Evolutionary conservation across 306 rosid genomes (phyloP), one percentile per base, ranked within the genome.

Genomic region (Quercus gilva): DNA sequence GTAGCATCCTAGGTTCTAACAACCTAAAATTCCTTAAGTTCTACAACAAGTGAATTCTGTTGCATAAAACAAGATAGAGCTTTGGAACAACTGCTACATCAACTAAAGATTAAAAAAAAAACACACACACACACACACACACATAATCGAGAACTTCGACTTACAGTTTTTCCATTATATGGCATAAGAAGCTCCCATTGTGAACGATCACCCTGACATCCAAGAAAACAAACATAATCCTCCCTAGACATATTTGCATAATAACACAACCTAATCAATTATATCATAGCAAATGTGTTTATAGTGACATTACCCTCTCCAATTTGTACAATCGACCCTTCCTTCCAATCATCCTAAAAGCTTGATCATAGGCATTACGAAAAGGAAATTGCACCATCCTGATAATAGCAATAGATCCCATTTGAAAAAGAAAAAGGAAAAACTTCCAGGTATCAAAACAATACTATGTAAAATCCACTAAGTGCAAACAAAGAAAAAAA

Each of bases 381-480:
- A 91, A 86, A 45, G 75, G 84, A 82, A 96, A 96, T 64, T 90
- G 94, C 84, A 93, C 71, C 87, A 93, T 41, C 94, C 97, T 96
- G 90, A 71, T 71, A n/a, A 79, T 59, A 85, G 45, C 57, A 76
- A 81, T 56, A 83, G 74, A 28, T 58, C 74, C 53, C 51, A 69
- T 57, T 45, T 35, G 77, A 77, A 31, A 15, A 59, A 69, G 13
- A 59, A 6, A 55, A 33, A 72, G 57, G 6, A 65, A 55, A 26
- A 53, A 33, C 71, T 35, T 76, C 73, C 59, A 12, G 53, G 69
- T 55, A 64, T 55, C 45, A 11, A 79, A 52, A 21, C 76, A 49
- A 75, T 13, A 64, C 55, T 21, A 55, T 41, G 52, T 13, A 2
- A 65, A 75, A 56, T 71, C 37, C 7, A 23, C 55, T 56, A 11